Conservation (phyloP, 495 filamentous ascomycete species). For the Penicillium chermesinum region DNA sequence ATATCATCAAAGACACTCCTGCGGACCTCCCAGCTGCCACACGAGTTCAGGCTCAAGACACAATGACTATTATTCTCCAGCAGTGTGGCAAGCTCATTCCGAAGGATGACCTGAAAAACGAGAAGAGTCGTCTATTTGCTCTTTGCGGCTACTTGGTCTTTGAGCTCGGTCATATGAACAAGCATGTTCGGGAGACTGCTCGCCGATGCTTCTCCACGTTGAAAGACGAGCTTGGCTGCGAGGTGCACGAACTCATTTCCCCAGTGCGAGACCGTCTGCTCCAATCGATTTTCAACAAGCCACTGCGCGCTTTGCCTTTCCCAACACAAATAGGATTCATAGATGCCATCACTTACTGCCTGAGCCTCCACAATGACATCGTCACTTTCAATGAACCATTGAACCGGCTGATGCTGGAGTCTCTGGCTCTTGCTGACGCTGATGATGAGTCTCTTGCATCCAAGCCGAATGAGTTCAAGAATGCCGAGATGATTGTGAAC, state of each 20-base stretch:
- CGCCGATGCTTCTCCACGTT: constrained; percentile 77
- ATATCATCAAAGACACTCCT: constrained; percentile 97
- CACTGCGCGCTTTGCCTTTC: constrained; percentile 85
- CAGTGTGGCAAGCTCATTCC: constrained; percentile 67
- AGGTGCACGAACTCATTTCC: constrained; percentile 77
- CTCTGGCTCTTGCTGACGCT: constrained; percentile 85
- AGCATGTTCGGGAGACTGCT: constrained; percentile 80
- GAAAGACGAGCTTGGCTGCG: constrained; percentile 65
- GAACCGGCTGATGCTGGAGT: constrained; percentile 85
- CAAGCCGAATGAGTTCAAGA: constrained; percentile 84
- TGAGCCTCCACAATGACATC: constrained; percentile 79
- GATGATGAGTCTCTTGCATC: constrained; percentile 81
- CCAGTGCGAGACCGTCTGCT: constrained; percentile 84
- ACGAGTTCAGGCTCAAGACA: constrained; percentile 71
- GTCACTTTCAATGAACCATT: constrained; percentile 86
- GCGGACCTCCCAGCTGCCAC: constrained; percentile 85
- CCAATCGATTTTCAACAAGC: constrained; percentile 87
- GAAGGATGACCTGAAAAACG: constrained; percentile 69
- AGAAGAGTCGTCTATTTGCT: constrained; percentile 59
- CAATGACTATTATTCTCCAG: constrained; percentile 69
- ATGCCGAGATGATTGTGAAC: constrained; percentile 81
- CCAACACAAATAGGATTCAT: constrained; percentile 94
- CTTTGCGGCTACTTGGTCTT: constrained; percentile 77
- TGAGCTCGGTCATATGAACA: constrained; percentile 91
- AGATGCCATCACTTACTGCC: constrained; percentile 90